These are phyloP conservation scores for Strobilomyces confusus DNA, from an alignment of 768 basidiomycete species.

Conservation along the genomic window DNA sequence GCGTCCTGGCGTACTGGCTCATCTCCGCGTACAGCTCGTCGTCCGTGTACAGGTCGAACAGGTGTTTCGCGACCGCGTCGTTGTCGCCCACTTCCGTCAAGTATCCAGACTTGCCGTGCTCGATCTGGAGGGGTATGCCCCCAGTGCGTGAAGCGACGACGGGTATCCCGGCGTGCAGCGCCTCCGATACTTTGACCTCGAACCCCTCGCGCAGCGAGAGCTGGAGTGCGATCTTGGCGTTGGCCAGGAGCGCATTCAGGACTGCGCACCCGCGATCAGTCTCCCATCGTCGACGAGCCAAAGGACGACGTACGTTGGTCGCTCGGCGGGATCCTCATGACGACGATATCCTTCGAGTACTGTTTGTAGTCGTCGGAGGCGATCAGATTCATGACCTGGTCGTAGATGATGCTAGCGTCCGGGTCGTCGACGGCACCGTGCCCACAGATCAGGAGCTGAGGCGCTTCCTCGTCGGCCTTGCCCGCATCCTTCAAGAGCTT, in stretches of 20 bases:
- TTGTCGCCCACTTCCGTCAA: constrained; percentile 78
- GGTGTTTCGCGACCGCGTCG: constrained; percentile 65
- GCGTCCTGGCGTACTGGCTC: constrained; percentile 64
- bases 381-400: constrained; percentile 65
- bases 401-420: constrained; percentile 90
- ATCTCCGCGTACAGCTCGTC: constrained; percentile 59
- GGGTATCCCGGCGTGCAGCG: constrained; percentile 86
- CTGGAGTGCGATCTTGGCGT: constrained; percentile 86
- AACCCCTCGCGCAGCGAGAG: constrained; percentile 94
- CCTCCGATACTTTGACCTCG: constrained; percentile 96
- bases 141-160: constrained; percentile 83
- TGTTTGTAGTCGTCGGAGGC: constrained; percentile 46
- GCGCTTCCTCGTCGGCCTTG: constrained; percentile 48
- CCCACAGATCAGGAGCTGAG: constrained; percentile 80
- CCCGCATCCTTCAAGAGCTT: constrained; percentile 49
- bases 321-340: constrained; percentile 78
- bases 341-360: constrained; percentile 62
- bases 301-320: constrained; percentile 61
- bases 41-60: constrained; percentile 77
- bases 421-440: constrained; percentile 95
- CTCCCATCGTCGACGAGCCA: not conserved
- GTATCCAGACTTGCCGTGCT: constrained; percentile 84
- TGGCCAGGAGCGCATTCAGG: constrained; percentile 84
- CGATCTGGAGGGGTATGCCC: constrained; percentile 91
- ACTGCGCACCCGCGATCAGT: constrained; percentile 41